Conservation (phyloP, 495 filamentous ascomycete species). For the Penicillium maclennaniae region DNA sequence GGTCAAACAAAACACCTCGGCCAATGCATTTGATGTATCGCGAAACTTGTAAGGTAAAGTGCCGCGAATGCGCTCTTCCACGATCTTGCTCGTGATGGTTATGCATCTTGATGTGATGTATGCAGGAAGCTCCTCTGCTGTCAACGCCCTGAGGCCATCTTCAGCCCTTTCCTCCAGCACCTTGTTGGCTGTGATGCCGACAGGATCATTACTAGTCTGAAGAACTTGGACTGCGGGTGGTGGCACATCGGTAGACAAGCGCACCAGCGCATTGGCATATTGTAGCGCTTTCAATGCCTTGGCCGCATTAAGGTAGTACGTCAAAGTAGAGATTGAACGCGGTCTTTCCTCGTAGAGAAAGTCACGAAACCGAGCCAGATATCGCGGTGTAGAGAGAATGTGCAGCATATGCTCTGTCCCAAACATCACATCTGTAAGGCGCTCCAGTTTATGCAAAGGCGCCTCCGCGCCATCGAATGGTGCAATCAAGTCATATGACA, state of each 20-base stretch:
- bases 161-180: constrained; percentile 56
- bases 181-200: constrained; percentile 47
- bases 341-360: constrained; percentile 69
- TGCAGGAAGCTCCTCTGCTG: constrained; percentile 63
- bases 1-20: constrained; percentile 73
- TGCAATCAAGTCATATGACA: constrained; percentile 31
- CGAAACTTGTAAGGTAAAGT: constrained; percentile 39
- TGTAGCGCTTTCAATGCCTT: constrained; percentile 68
- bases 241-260: constrained; percentile 27
- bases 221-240: constrained; percentile 40
- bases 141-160: constrained; percentile 56
- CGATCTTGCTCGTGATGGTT: constrained; percentile 33
- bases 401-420: constrained; percentile 58
- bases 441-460: constrained; percentile 49
- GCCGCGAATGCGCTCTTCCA: constrained; percentile 33
- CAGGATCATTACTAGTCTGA: constrained; percentile 40
- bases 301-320: constrained; percentile 60
- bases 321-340: constrained; percentile 63
- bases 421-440: constrained; percentile 59
- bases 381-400: constrained; percentile 59
- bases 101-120: constrained; percentile 54
- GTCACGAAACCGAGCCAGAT: constrained; percentile 59
- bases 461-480: constrained; percentile 23
- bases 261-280: constrained; percentile 64
- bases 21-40: constrained; percentile 64